A percentile compares a stretch with the other conserved stretches of the same genome.
phyloP scores from a whole-genome alignment of 345 rosid species.

The Gossypium ekmanianum region DNA sequence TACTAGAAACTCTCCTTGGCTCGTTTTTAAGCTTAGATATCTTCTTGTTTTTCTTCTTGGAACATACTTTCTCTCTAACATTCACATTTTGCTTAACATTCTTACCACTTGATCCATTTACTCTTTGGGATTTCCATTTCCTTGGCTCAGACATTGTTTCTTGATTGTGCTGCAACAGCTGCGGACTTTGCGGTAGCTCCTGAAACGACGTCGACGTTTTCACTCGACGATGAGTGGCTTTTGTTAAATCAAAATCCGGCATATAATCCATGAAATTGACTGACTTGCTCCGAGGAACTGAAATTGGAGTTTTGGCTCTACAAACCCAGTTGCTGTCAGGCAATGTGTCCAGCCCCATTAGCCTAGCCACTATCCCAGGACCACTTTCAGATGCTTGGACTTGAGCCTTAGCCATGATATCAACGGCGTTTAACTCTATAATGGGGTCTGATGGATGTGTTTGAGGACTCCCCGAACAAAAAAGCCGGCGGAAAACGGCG shows the following conservation, averaged over 20 bases:
- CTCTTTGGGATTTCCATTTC: conserved; percentile 20
- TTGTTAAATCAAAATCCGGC: conserved; percentile 34
- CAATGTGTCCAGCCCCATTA: conserved; percentile 77
- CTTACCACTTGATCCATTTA: neutral
- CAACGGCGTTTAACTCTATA: conserved; percentile 22
- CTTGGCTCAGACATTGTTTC: neutral
- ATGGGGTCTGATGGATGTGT: conserved; percentile 58
- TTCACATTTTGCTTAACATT: conserved; percentile 6
- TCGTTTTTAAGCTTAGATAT: conserved; percentile 48
- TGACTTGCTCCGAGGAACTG: conserved; percentile 66
- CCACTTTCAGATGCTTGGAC: conserved; percentile 16
- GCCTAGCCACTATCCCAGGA: conserved; percentile 73
- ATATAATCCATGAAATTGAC: conserved; percentile 88
- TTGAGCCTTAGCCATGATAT: conserved; percentile 23
- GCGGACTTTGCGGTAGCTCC: conserved; percentile 27
- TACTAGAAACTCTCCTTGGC: conserved; percentile 32
- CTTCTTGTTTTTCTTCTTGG: conserved; percentile 30
- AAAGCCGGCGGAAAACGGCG: conserved; percentile 45
- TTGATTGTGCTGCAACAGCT: conserved; percentile 15
- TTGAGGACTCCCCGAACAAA: conserved; percentile 65
- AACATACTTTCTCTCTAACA: conserved; percentile 23
- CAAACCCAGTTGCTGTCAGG: conserved; percentile 46
- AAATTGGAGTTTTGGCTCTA: conserved; percentile 32
- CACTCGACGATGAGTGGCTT: conserved; percentile 52
- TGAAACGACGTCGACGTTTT: conserved; percentile 77